Evolutionary conservation across 73 alveolate genomes (phyloP).

Genomic region (Strombidium stylifer): DNA sequence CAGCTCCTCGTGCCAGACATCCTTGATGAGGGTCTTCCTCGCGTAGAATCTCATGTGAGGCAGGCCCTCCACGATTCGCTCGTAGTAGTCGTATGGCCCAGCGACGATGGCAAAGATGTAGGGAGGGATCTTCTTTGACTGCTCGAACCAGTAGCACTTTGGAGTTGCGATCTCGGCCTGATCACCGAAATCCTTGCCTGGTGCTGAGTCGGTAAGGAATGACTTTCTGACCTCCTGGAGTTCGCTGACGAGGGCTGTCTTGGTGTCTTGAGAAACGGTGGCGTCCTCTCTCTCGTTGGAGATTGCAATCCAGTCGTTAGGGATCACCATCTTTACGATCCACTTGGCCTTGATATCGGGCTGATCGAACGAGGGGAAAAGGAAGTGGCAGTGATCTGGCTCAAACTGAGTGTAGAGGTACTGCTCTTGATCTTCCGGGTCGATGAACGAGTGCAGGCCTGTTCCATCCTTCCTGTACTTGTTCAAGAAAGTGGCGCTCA

Average conservation of each 20-base stretch:
- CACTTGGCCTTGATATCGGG: constrained; percentile 91
- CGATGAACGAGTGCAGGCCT: constrained; percentile 48
- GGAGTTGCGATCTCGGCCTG: not conserved
- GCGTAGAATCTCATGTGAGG: constrained; percentile 72
- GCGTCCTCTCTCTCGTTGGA: too few relatives aligned
- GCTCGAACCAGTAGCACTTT: constrained; percentile 5
- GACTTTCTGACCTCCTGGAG: too few relatives aligned
- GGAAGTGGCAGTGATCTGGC: constrained; percentile 78
- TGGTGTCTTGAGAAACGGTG: too few relatives aligned
- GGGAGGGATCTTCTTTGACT: constrained; percentile 75
- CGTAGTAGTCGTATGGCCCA: constrained; percentile 68
- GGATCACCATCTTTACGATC: constrained; percentile 69
- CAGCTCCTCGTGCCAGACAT: constrained; percentile 54
- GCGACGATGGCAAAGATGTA: constrained; percentile 85
- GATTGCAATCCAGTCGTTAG: constrained; percentile 86
- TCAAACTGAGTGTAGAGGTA: constrained; percentile 43
- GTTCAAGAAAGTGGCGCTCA: constrained; percentile 7
- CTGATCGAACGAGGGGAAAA: constrained; percentile 96
- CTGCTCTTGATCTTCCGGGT: constrained; percentile 23
- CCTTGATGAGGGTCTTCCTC: constrained; percentile 63
- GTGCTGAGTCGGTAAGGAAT: too few relatives aligned
- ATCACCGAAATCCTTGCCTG: too few relatives aligned
- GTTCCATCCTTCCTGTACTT: constrained; percentile 44
- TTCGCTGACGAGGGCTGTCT: too few relatives aligned
- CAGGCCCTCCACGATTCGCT: constrained; percentile 26